phyloP scores from a whole-genome alignment of 805 yeast species.

The Starmerella kuoi region DNA sequence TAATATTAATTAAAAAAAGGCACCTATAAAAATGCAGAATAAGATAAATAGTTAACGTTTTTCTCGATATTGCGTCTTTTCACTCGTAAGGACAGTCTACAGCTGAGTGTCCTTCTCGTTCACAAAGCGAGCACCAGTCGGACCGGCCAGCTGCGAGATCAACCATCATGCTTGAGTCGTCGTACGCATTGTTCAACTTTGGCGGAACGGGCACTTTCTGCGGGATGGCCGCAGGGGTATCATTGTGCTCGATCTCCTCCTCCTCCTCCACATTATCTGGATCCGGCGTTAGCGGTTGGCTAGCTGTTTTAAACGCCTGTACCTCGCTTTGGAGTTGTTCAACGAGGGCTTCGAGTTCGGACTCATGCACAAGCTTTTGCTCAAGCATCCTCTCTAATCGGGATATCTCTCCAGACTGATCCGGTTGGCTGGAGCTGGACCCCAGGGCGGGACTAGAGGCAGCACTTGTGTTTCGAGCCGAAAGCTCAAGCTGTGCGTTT shows the following conservation, averaged over 20 bases:
- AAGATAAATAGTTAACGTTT: too few relatives aligned
- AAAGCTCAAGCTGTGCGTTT: conserved; percentile 15
- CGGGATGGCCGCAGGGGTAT: neutral
- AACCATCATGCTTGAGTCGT: conserved; percentile 13
- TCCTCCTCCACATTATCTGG: neutral
- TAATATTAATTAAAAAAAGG: neutral
- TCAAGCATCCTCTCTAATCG: conserved; percentile 18
- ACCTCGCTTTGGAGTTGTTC: conserved; percentile 9
- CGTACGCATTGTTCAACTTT: conserved; percentile 2
- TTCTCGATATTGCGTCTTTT: too few relatives aligned
- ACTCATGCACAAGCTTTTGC: conserved; percentile 16
- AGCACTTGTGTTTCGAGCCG: neutral
- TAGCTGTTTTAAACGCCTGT: neutral
- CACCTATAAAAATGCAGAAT: too few relatives aligned
- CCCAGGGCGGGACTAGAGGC: neutral
- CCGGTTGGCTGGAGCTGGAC: neutral
- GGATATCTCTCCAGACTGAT: neutral
- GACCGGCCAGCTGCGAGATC: conserved; percentile 67
- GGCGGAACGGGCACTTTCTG: conserved; percentile 7
- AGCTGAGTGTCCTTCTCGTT: conserved; percentile 77
- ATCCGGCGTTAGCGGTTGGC: neutral
- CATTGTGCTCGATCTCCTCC: neutral
- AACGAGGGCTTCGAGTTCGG: conserved; percentile 15
- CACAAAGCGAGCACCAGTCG: conserved; percentile 90
- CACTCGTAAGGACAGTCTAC: conserved; percentile 65